Base-by-base conservation (phyloP, 2,329 filamentous ascomycete species). In the Trichophaea hybrida region DNA sequence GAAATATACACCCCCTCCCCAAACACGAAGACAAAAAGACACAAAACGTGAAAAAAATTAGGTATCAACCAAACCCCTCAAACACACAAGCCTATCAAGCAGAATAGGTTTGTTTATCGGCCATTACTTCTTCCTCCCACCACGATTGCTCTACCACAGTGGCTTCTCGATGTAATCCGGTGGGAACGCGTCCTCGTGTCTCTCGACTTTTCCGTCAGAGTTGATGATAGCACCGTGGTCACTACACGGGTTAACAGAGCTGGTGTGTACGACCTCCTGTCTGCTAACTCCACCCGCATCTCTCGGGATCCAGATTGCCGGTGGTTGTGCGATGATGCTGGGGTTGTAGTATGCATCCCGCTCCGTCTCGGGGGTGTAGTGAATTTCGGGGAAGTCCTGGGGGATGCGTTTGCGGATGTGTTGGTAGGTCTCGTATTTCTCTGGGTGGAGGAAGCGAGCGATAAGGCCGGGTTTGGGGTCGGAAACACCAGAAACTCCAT, bases 221-320 rank as follows among this genome's bases (percentile, higher is more conserved):
- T 85, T 77, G 55, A 91, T 73, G 54, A 74, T 78, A 49, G 85
- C 85, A 15, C 83, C 85, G 65, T 88, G 85, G 66, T 95, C 88
- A 0, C 86, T 90, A 64, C 94, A 91, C 1, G 83, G 80, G 34
- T 88, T 86, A 35, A 86, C 78, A 68, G 79, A 76, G 33, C 62
- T 61, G 0, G 85, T 86, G 67, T 93, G 85, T 10, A 76, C 76
- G 57, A 93, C 77, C 72, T 94, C 89, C 70, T 94, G 86, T 67
- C 77, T 77, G 57, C 83, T 88, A 46, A 95, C 80, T 7, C 88
- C 86, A 31, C 82, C 79, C 1, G 78, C 73, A 68, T 95, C 89
- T 60, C 80, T 77, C 0, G 89, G 88, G 58, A 95, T 86, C 89
- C 89, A 95, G n/a, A 95, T 75, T 34, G 88, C 74, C 1, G 86